These are phyloP conservation scores for Hypoxylon sp. DNA, from an alignment of 2,329 filamentous ascomycete species.

Conservation along the genomic window DNA sequence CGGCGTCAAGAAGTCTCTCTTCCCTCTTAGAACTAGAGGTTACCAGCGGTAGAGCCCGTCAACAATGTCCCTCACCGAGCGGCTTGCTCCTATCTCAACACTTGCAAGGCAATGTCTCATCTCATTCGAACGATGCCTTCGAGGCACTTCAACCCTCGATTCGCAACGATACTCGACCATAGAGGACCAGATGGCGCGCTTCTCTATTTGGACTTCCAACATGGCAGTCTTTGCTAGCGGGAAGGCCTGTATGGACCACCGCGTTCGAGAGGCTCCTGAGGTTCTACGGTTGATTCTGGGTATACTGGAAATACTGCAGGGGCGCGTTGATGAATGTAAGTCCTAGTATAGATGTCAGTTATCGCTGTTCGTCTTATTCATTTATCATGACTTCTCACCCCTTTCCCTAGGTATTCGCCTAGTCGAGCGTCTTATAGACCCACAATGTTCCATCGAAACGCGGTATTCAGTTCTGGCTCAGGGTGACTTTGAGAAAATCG, in stretches of 20 bases:
- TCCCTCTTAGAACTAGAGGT: too few species aligned
- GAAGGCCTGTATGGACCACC: constrained; percentile 20
- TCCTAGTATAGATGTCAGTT: neutral
- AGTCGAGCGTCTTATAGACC: constrained; percentile 1
- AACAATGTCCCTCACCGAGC: constrained; percentile 12
- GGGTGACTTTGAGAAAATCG: constrained; percentile 10
- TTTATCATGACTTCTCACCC: neutral
- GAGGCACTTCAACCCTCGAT: constrained; percentile 2
- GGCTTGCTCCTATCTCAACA: constrained; percentile 5
- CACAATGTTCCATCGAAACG: constrained; percentile 2
- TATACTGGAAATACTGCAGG: constrained; percentile 14
- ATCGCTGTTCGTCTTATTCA: neutral
- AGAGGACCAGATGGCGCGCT: constrained; percentile 31
- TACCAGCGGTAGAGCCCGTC: neutral
- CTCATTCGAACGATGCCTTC: constrained; percentile 17
- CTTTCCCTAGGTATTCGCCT: constrained; percentile 6
- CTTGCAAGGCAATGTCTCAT: constrained; percentile 16
- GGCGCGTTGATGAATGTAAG: constrained; percentile 13
- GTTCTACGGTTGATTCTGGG: constrained; percentile 16
- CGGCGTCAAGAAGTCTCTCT: neutral
- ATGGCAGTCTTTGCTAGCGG: constrained; percentile 24
- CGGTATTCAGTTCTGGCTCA: neutral
- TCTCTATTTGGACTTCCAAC: constrained; percentile 31
- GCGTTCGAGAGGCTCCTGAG: constrained; percentile 22
- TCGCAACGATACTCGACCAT: constrained; percentile 9